Evolutionary conservation across 2,329 filamentous ascomycete species (phyloP), one percentile per base, ranked within the genome.

Genomic region (Aspergillus uvarum): DNA sequence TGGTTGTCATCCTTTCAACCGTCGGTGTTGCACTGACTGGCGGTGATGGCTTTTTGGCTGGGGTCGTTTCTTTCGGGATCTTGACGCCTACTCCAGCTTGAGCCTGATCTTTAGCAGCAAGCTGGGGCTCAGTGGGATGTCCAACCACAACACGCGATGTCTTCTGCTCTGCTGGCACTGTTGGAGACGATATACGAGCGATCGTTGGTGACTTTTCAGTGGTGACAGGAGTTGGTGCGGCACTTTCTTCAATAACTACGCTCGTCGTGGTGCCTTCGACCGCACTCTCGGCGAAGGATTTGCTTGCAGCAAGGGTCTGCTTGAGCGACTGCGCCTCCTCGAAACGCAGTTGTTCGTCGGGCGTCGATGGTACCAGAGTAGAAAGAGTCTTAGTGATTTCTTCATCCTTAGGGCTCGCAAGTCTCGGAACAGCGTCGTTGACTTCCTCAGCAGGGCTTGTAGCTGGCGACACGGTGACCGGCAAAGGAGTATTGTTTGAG

Each of bases 401-500:
- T 24, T 67, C 67, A 60, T 66, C 63, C 35, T 69, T 70, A 10
- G 68, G 63, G 29, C 63, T 70, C 21, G 59, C 61, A 77, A 79
- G 65, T 81, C 82, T 64, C 77, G 79, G 48, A 80, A 70, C 60
- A 78, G 73, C 65, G 79, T 70, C 68, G 10, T 60, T 61, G 26
- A 63, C 63, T 55, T 92, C 89, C 57, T 89, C 85, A 57, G 89
- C 89, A 1, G 89, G 87, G 67, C 89, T 92, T 1, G 90, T 92
- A 65, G 89, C 87, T 1, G 89, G 86, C 1, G 90, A 92, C 6
- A 82, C 83, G 63, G 89, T 85, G 61, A 87, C 84, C 44, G 87
- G 82, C 38, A 83, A 84, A 1, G 91, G 89, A 0, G 91, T 95
- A 22, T 88, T 86, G 57, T 87, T 87, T 48, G 89, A 92, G 67